phyloP scores from a whole-genome alignment of 148 eudicot species.

The Cornus suecica region DNA sequence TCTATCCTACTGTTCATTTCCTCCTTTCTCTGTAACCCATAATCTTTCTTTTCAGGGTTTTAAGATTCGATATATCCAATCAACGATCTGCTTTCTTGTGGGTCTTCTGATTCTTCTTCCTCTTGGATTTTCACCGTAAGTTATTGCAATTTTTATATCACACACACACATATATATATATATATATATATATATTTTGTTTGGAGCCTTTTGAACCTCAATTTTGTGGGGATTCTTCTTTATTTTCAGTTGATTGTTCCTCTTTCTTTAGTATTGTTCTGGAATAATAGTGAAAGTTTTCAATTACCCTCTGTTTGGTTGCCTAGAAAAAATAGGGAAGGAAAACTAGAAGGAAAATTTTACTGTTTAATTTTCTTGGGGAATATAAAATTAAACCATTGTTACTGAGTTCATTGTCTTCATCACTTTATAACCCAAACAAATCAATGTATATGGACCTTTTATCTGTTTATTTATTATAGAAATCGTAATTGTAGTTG shows the following conservation, averaged over 20 bases:
- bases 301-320: background rate
- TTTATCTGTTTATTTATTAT: background rate
- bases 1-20: background rate
- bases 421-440: background rate
- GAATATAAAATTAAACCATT: background rate
- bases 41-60: background rate
- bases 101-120: background rate
- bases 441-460: background rate
- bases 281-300: background rate
- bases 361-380: background rate
- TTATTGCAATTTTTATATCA: background rate
- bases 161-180: no score
- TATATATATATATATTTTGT: no score
- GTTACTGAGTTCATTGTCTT: background rate
- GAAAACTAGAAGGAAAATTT: background rate
- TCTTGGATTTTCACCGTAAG: conserved; percentile 9
- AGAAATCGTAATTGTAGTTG: no score
- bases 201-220: background rate
- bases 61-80: background rate
- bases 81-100: background rate
- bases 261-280: background rate
- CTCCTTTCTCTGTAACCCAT: background rate
- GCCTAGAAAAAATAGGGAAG: background rate
- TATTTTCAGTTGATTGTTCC: background rate
- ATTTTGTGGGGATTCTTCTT: background rate